A percentile compares a stretch with the other conserved stretches of the same genome.
Conservation (phyloP, 805 yeast species). For the Blastobotrys parvus region DNA sequence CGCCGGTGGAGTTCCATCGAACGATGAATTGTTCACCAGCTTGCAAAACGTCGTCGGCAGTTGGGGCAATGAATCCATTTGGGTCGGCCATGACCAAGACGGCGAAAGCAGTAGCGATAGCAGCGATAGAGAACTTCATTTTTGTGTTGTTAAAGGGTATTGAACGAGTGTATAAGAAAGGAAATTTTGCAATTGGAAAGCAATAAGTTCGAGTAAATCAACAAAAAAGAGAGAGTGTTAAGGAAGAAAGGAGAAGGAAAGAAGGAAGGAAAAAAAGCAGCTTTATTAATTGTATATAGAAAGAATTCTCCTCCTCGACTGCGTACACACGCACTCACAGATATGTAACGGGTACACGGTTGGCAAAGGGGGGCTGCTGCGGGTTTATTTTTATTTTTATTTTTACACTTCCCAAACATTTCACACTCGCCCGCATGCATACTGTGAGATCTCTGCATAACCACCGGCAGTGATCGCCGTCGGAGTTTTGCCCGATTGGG, state of each 20-base stretch:
- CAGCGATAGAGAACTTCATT: slow-evolving; percentile 11
- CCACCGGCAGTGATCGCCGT: no score
- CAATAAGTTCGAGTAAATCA: not conserved
- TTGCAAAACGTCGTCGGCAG: slow-evolving; percentile 19
- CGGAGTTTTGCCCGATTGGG: no score
- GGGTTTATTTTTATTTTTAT: no score
- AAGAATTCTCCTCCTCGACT: no score
- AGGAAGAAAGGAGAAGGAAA: not conserved
- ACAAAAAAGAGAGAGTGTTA: slow-evolving; percentile 1
- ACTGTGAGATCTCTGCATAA: no score
- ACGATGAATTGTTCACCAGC: slow-evolving; percentile 26
- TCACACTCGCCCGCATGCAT: no score
- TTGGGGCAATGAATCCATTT: slow-evolving; percentile 29
- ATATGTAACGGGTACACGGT: no score
- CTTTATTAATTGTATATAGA: no score
- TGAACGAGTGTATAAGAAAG: slow-evolving; percentile 3
- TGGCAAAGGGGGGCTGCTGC: no score
- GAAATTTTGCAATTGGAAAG: no score
- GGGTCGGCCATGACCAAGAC: slow-evolving; percentile 11
- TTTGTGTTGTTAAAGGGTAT: not conserved
- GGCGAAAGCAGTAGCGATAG: slow-evolving; percentile 5
- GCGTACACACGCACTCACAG: no score
- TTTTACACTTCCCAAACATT: no score
- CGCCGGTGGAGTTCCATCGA: slow-evolving; percentile 26
- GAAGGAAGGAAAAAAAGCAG: not conserved